Evolutionary conservation across 2,329 filamentous ascomycete species (phyloP), one percentile per base, ranked within the genome.

Genomic region (Xylariomycetidae sp.): DNA sequence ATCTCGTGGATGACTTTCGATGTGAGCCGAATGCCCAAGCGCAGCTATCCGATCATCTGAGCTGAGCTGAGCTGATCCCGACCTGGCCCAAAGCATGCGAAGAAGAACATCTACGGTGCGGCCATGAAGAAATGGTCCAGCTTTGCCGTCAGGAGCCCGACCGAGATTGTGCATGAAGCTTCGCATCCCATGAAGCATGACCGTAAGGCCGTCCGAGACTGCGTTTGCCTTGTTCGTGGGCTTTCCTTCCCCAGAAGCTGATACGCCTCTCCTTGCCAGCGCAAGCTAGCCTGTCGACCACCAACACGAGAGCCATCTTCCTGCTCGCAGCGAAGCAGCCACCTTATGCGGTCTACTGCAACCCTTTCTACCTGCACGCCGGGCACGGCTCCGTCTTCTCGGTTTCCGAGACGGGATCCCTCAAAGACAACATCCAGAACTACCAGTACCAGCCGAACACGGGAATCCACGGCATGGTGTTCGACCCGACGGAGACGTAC

Each of bases 1-100:
- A 92, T 94, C 46, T 93, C 86, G 39, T 94, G 87, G 87, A 90
- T 94, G 83, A 82, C 85, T 12, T 90, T 93, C 53, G 82, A 86
- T 58, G 85, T 87, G 67, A 63, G 81, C 53, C n/a, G 14, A 28
- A 28, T n/a, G n/a, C 25, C 9, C n/a, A n/a, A n/a, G n/a, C n/a
- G n/a, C n/a, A n/a, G n/a, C n/a, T n/a, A n/a, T 14, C n/a, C 13
- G 10, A n/a, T 15, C 9, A 8, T 13, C 8, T 4, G 15, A 10
- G 28, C 25, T 25, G 18, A 16, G 20, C 17, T 13, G 14, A 14
- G 26, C 40, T 43, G 40, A 48, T 50, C 30, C 51, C 30, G 19
- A 33, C n/a, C 39, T 19, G 19, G 35, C 12, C 3, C 36, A 33
- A 53, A 90, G 81, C 85, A 93, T 61, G 67, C 73, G 41, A 84